Evolutionary conservation across 768 basidiomycete genomes (phyloP).

Genomic region (Naganishia vishniacii): DNA sequence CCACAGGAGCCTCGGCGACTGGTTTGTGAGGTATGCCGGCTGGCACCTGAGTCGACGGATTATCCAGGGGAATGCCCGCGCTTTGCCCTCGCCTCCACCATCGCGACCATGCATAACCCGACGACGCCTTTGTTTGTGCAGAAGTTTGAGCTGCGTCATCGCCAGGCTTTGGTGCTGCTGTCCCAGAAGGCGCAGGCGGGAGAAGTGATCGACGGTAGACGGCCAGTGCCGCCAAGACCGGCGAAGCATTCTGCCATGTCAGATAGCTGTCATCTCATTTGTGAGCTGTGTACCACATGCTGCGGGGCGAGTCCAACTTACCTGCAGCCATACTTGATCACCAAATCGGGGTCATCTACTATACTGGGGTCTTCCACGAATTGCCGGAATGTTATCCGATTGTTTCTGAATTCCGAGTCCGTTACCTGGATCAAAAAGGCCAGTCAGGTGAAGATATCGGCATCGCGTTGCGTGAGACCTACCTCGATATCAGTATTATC

Average conservation of each 20-base stretch:
- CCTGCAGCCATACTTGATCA: conserved; percentile 69
- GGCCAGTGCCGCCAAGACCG: conserved; percentile 67
- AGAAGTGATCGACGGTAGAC: conserved; percentile 58
- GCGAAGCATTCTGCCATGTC: conserved; percentile 67
- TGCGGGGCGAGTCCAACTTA: conserved; percentile 48
- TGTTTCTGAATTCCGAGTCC: conserved; percentile 55
- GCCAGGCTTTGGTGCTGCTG: neutral
- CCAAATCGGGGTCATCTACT: conserved; percentile 61
- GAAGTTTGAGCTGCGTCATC: conserved; percentile 18
- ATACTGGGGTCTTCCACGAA: conserved; percentile 65
- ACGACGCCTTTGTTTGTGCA: conserved; percentile 22
- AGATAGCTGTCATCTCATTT: conserved; percentile 57
- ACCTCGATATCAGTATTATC: conserved; percentile 27
- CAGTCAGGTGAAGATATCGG: neutral
- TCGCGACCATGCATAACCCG: conserved; percentile 47
- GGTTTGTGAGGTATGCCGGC: no score
- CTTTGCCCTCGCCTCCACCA: conserved; percentile 46
- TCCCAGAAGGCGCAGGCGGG: conserved; percentile 30
- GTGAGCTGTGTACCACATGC: neutral
- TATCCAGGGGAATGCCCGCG: conserved; percentile 26
- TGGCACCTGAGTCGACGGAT: no score
- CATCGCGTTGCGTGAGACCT: no score
- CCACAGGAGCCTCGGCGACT: neutral
- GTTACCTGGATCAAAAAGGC: neutral
- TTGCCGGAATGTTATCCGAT: conserved; percentile 60